Percentiles rank a stretch among this genome's conserved stretches.
Conservation (phyloP, 139 green algal species). For the Picochlorum sp. region DNA sequence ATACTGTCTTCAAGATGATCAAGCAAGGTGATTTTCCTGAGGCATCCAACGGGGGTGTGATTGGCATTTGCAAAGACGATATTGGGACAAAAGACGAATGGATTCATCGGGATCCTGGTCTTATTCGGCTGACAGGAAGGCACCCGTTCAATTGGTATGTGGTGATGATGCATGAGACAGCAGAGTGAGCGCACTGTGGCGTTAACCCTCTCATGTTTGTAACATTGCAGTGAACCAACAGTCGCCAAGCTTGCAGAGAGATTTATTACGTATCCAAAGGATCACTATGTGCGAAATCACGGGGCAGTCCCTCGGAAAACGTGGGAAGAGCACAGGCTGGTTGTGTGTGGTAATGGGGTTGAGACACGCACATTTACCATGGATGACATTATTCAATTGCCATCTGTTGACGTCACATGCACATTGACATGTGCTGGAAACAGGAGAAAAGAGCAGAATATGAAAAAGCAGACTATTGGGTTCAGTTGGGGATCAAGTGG, state of each 20-base stretch:
- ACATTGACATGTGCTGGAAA: conserved; percentile 88
- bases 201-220: too few relatives aligned
- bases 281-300: conserved; percentile 87
- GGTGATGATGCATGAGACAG: too few relatives aligned
- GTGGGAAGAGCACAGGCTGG: conserved; percentile 49
- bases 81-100: conserved; percentile 46
- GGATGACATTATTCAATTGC: conserved; percentile 76
- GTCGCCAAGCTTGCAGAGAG: conserved; percentile 62
- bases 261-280: conserved; percentile 70
- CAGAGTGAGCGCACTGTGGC: too few relatives aligned
- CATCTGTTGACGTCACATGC: conserved; percentile 61
- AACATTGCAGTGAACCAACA: conserved; percentile 63
- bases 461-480: conserved; percentile 94
- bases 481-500: conserved; percentile 83
- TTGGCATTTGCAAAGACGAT: conserved; percentile 16
- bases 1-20: too few relatives aligned
- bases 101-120: conserved; percentile 32
- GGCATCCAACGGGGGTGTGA: too few relatives aligned
- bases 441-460: conserved; percentile 97
- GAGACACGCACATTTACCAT: conserved; percentile 69
- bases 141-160: conserved; percentile 84
- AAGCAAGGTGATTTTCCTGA: too few relatives aligned
- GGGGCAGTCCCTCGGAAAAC: conserved; percentile 63
- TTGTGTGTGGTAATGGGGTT: conserved; percentile 70
- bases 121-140: conserved; percentile 83